Evolutionary conservation across 2,329 filamentous ascomycete species (phyloP).

Genomic region (Pleomassaria siparia): DNA sequence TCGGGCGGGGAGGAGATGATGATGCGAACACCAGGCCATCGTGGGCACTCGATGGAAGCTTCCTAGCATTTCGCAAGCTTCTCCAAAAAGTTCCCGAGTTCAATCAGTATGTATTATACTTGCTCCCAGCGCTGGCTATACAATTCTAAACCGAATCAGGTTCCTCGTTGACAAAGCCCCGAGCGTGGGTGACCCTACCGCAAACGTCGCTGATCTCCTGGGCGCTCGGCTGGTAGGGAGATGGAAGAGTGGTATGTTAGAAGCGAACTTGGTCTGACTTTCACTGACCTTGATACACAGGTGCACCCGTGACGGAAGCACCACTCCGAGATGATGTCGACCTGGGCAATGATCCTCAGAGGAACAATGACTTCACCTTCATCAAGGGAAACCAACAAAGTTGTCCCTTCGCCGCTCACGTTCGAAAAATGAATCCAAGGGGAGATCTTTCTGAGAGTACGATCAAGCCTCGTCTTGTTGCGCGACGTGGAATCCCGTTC

Average conservation of each 20-base stretch:
- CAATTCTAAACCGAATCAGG: too few relatives aligned
- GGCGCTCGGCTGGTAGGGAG: conserved; percentile 9
- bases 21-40: not conserved
- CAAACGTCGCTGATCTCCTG: conserved; percentile 1
- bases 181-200: not conserved
- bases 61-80: conserved; percentile 11
- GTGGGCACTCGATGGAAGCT: conserved; percentile 10
- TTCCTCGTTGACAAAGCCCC: too few relatives aligned
- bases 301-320: too few relatives aligned
- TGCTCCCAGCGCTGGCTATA: too few relatives aligned
- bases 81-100: conserved; percentile 9
- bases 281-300: too few relatives aligned
- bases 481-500: conserved; percentile 10
- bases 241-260: conserved; percentile 9
- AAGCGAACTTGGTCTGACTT: not conserved
- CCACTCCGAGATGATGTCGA: too few relatives aligned
- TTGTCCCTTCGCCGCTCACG: conserved; percentile 9
- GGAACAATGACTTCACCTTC: conserved; percentile 9
- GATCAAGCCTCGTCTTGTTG: conserved; percentile 3
- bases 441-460: not conserved
- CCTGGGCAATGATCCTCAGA: too few relatives aligned
- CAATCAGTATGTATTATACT: not conserved
- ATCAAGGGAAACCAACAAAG: not conserved
- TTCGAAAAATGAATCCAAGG: conserved; percentile 10
- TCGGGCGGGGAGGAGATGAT: not conserved